phyloP scores from a whole-genome alignment of 2,329 filamentous ascomycete genomes.

The Didymella pomorum region DNA sequence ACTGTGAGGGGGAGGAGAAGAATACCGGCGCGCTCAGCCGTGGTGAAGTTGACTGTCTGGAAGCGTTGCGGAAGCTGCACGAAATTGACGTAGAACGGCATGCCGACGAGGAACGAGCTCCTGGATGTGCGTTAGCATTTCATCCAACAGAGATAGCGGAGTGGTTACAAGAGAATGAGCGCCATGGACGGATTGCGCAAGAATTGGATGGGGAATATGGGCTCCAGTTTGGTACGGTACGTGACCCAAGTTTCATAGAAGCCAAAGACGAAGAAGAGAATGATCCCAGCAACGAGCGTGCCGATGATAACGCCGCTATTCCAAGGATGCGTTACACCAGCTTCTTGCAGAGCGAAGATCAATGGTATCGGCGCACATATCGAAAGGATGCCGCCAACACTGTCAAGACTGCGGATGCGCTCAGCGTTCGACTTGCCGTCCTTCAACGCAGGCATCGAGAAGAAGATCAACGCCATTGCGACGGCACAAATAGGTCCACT shows the following conservation, averaged over 20 bases:
- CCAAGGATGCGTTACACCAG: slow-evolving; percentile 37
- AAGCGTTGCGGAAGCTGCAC: slow-evolving; percentile 47
- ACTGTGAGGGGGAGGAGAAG: slow-evolving; percentile 41
- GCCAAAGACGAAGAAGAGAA: slow-evolving; percentile 36
- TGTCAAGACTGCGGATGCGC: slow-evolving; percentile 39
- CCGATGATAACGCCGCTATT: slow-evolving; percentile 41
- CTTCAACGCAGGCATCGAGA: slow-evolving; percentile 37
- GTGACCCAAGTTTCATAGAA: slow-evolving; percentile 42
- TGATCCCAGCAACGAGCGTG: slow-evolving; percentile 37
- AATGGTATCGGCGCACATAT: slow-evolving; percentile 44
- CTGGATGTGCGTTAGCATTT: slow-evolving; percentile 13
- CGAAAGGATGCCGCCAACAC: slow-evolving; percentile 40
- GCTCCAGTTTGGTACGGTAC: slow-evolving; percentile 33
- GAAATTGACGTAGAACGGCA: slow-evolving; percentile 41
- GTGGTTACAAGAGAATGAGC: slow-evolving; percentile 34
- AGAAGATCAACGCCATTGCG: slow-evolving; percentile 34
- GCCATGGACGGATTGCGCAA: slow-evolving; percentile 34
- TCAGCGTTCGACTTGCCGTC: slow-evolving; percentile 40
- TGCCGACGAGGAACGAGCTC: slow-evolving; percentile 39
- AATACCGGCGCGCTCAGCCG: slow-evolving; percentile 42
- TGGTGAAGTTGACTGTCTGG: slow-evolving; percentile 43
- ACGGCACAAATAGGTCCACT: slow-evolving; percentile 37
- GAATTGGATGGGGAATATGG: slow-evolving; percentile 42
- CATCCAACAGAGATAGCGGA: background rate
- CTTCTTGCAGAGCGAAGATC: slow-evolving; percentile 46